Conservation (phyloP, 2,329 filamentous ascomycete genomes). For the Aspergillus sp. region DNA sequence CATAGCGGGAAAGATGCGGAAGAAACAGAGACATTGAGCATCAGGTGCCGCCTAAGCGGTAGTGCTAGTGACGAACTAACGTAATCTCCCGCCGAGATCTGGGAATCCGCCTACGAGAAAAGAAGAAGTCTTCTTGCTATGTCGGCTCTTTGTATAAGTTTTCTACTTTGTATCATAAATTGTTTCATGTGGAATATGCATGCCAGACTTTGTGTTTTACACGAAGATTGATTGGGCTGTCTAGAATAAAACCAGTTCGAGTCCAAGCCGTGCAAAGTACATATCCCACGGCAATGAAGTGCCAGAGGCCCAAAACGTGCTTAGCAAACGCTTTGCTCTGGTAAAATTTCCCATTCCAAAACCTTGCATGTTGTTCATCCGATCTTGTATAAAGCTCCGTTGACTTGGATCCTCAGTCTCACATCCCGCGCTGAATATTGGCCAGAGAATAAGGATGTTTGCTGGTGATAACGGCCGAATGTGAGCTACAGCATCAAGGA, state of each 20-base stretch:
- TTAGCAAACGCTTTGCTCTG: conserved; percentile 18
- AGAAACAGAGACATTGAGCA: no score
- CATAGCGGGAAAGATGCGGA: no score
- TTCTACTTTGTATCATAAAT: no score
- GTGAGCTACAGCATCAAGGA: conserved; percentile 15
- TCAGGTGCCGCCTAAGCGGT: no score
- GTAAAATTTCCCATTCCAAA: conserved; percentile 30
- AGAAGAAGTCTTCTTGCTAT: no score
- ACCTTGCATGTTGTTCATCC: conserved; percentile 27
- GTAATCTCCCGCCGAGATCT: no score
- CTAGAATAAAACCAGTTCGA: conserved; percentile 26
- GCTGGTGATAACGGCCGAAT: conserved; percentile 22
- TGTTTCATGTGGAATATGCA: no score
- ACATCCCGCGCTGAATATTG: conserved; percentile 31
- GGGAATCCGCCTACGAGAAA: no score
- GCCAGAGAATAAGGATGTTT: conserved; percentile 30
- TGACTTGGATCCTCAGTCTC: conserved; percentile 20
- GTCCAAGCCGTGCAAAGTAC: conserved; percentile 17
- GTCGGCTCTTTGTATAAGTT: no score
- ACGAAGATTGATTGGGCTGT: no score
- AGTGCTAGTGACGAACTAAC: no score
- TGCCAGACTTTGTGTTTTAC: no score
- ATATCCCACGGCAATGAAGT: conserved; percentile 19
- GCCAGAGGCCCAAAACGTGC: conserved; percentile 20
- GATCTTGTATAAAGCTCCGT: conserved; percentile 16